These are phyloP conservation scores for Circinella umbellata DNA, from an alignment of 371 early-diverging fungal genomes.

Conservation along the genomic window DNA sequence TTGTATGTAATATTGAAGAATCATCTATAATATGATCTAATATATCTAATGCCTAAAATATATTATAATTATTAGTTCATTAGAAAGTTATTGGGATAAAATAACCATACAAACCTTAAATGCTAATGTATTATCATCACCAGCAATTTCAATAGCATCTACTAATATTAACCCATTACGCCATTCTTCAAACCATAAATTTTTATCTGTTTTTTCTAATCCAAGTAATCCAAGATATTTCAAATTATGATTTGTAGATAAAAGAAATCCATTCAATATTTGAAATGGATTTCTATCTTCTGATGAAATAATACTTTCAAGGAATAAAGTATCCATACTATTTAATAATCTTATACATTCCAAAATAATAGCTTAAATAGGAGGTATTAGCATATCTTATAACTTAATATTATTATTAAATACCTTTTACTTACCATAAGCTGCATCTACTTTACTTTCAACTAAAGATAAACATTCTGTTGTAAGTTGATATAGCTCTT, in stretches of 20 bases:
- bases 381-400: no score
- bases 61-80: background rate
- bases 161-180: constrained; percentile 26
- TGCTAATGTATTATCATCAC: constrained; percentile 31
- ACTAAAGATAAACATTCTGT: constrained; percentile 34
- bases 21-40: constrained; percentile 26
- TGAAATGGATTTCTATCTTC: constrained; percentile 30
- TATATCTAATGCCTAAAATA: constrained; percentile 26
- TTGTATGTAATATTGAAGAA: constrained; percentile 6
- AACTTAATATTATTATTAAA: no score
- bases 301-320: constrained; percentile 13
- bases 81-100: no score
- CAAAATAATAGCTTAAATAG: constrained; percentile 40
- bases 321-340: constrained; percentile 27
- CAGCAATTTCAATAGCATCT: constrained; percentile 13
- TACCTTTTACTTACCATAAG: constrained; percentile 42
- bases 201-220: constrained; percentile 26
- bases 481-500: constrained; percentile 29
- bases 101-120: constrained; percentile 13
- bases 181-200: constrained; percentile 44
- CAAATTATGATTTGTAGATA: constrained; percentile 45
- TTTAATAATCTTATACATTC: constrained; percentile 43
- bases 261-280: constrained; percentile 33
- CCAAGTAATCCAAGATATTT: constrained; percentile 50
- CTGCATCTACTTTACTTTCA: constrained; percentile 51